phyloP scores from a whole-genome alignment of 2,329 filamentous ascomycete genomes.

The Claviceps paspali region DNA sequence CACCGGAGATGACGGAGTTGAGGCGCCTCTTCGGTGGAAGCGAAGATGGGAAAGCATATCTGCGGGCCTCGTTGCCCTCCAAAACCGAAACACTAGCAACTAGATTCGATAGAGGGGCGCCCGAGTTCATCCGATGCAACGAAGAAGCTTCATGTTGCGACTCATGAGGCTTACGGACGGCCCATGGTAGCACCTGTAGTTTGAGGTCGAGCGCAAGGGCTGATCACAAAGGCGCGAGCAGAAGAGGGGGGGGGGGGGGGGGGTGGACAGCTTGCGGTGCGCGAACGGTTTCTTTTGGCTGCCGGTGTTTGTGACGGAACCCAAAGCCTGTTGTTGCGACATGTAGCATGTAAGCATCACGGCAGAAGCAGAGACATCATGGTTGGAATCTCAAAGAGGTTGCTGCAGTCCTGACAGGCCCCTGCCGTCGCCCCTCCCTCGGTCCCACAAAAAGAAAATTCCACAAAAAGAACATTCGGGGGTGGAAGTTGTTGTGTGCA shows the following conservation, averaged over 20 bases:
- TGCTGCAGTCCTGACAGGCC: neutral
- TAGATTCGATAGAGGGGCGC: neutral
- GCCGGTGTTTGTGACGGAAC: neutral
- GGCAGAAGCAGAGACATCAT: neutral
- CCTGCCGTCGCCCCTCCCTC: neutral
- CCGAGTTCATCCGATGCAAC: neutral
- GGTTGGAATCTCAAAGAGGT: neutral
- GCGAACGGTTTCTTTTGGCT: neutral
- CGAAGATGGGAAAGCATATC: slow-evolving; percentile 38
- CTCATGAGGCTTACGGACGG: neutral
- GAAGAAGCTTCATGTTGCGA: slow-evolving; percentile 1
- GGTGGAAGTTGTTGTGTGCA: no score
- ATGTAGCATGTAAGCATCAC: neutral
- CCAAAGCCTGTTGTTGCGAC: neutral
- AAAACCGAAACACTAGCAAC: neutral
- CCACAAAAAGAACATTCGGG: no score
- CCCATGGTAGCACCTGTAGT: neutral
- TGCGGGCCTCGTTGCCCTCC: neutral
- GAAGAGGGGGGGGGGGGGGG: no score
- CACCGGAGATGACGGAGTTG: slow-evolving; percentile 38
- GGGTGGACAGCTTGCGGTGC: neutral
- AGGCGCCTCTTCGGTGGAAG: slow-evolving; percentile 42
- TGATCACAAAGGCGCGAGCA: neutral
- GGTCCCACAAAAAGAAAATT: no score
- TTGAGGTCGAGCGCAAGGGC: neutral